Evolutionary conservation across 768 basidiomycete species (phyloP), one percentile per base, ranked within the genome.

Genomic region (Rhodotorula kratochvilovae): DNA sequence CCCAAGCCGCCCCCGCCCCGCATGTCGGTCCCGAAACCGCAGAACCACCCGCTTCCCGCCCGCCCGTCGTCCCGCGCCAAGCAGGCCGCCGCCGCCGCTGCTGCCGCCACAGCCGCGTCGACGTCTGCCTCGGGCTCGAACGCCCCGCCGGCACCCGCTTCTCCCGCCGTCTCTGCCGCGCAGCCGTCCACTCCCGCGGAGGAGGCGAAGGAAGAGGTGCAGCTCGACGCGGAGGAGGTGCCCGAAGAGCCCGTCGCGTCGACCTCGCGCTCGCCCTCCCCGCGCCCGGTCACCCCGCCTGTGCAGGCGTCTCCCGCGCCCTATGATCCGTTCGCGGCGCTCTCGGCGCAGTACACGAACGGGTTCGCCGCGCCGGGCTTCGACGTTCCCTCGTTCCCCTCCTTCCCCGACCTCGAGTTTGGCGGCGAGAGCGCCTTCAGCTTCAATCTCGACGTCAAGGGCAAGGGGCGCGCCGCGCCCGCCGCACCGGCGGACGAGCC

Each of bases 351-450:
- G 35, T 39, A 31, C 25, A 5, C n/a, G 17, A 45, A 29, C 43
- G 53, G 61, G 33, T 31, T 39, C 60, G 31, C 53, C 45, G 64
- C 59, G 33, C 54, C 63, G 35, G 39, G 35, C 15, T 42, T 57
- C 35, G 59, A 64, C 46, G 33, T 64, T 43, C 50, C 70, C 35
- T 36, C 61, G 23, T 27, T 58, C 39, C 71, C 63, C 27, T 39
- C 63, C 86, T 94, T 94, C 85, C 92, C 92, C 17, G 92, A 94
- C 73, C 87, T 94, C 74, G 91, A 92, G 79, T 86, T 90, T 42
- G 91, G 90, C 15, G 88, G 88, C 73, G 87, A 89, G 16, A 93
- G 93, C 82, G 91, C 88, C 79, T 93, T 94, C 82, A 92, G 88
- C 80, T 82, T 92, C 62, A 63, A 78, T 58, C 73, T 70, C 35